Evolutionary conservation across 345 rosid species (phyloP), one percentile per base, ranked within the genome.

Genomic region (Iberis pinnata): DNA sequence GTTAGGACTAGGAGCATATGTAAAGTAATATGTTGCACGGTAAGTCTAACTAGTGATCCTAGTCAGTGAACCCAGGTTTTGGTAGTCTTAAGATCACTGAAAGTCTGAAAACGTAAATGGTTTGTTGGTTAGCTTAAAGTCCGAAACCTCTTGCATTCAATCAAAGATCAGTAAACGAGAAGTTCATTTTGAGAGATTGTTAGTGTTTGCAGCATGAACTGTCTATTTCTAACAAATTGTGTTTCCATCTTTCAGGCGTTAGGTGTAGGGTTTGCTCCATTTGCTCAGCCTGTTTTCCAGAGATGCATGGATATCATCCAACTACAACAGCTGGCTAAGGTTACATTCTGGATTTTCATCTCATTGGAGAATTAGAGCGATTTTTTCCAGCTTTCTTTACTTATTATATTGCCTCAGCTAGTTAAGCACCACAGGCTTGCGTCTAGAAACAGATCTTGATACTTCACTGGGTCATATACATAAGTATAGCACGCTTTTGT

Each of bases 261-360:
- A 59, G 89, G 97, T 20, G 61, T 83, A 8, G 98, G 89, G 25
- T 92, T 92, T 71, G 69, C 80, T 64, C 99, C 80, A 73, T 93
- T 88, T 78, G 94, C 95, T 35, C 85, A 76, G 63, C 95, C 99
- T 68, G 94, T 93, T 39, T 88, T 80, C 63, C 85, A 77, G 65
- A 85, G 99, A 77, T 88, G 97, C 84, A 81, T 83, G 63, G 63
- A 65, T 65, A 83, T 93, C 75, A 80, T 88, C 63, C 90, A 71
- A 67, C 53, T 70, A 45, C 99, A 93, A 56, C 94, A 71, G 49
- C 35, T 76, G 70, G 90, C 97, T 49, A 88, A 93, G 97, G 99
- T 88, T 75, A 18, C 63, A 41, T 31, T 56, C 54, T 57, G 12
- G 53, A 33, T 60, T 55, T 38, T 53, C 33, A 41, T 67, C 14